Conservation (phyloP, 2,329 filamentous ascomycete species). For the Neopestalotiopsis rosae region DNA sequence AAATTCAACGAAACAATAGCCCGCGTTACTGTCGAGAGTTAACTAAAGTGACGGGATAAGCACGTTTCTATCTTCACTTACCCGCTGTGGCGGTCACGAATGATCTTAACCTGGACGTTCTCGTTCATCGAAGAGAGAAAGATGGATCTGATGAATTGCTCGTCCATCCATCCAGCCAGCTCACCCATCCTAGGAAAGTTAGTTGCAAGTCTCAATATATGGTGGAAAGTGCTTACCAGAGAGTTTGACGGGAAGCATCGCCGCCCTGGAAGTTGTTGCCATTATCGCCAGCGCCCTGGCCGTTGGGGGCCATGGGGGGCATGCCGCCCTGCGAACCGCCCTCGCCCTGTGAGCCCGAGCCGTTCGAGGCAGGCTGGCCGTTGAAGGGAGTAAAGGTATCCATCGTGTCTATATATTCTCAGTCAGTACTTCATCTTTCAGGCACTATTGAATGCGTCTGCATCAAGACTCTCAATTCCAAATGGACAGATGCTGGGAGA, state of each 20-base stretch:
- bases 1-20: slow-evolving; percentile 99
- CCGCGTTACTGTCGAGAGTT: slow-evolving; percentile 74
- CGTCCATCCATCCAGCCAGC: slow-evolving; percentile 98
- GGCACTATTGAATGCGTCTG: too few species aligned
- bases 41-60: slow-evolving; percentile 18
- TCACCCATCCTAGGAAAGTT: slow-evolving; percentile 85
- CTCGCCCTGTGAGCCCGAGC: slow-evolving; percentile 43
- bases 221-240: slow-evolving; percentile 50
- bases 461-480: too few species aligned
- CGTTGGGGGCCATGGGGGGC: slow-evolving; percentile 36
- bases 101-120: slow-evolving; percentile 98
- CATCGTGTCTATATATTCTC: slow-evolving; percentile 27
- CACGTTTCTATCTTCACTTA: slow-evolving; percentile 43
- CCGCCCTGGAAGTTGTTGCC: slow-evolving; percentile 34
- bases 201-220: slow-evolving; percentile 7
- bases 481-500: too few species aligned
- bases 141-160: slow-evolving; percentile 96
- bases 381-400: slow-evolving; percentile 41
- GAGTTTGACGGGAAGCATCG: slow-evolving; percentile 60
- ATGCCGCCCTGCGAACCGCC: slow-evolving; percentile 38
- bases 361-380: slow-evolving; percentile 41
- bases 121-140: slow-evolving; percentile 90
- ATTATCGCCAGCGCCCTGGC: slow-evolving; percentile 40
- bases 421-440: neutral
- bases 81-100: slow-evolving; percentile 98